Conservation (phyloP, 257 asterid species). For the Solanum microdontum region DNA sequence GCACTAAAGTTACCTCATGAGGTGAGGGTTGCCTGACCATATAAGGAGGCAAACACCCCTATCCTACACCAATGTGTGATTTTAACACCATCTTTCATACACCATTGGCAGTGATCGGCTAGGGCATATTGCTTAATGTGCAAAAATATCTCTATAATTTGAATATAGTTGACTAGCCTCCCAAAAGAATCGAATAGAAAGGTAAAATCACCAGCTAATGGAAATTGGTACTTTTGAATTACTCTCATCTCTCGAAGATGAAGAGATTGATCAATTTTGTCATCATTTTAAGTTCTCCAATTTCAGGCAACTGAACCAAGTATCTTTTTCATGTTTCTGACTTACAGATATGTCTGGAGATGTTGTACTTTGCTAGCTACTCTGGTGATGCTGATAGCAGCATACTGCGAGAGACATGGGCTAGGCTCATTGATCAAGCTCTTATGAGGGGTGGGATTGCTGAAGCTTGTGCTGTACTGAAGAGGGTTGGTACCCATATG, state of each 20-base stretch:
- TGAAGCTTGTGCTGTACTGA: constrained; percentile 83
- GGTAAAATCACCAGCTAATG: neutral
- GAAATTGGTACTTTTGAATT: neutral
- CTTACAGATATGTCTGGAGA: constrained; percentile 76
- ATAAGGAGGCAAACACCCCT: neutral
- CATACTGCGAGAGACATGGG: constrained; percentile 89
- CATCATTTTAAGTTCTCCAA: neutral
- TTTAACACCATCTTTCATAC: neutral
- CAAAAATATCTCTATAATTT: neutral
- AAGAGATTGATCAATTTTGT: neutral
- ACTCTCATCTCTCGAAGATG: neutral
- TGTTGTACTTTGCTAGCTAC: constrained; percentile 92
- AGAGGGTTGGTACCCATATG: constrained; percentile 75
- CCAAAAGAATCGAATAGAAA: neutral
- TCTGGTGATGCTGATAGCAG: constrained; percentile 94
- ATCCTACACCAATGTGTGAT: neutral
- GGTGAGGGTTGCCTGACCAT: neutral
- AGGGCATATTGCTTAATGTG: neutral
- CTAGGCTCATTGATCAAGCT: constrained; percentile 90
- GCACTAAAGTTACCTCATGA: neutral
- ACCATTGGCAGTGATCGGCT: neutral
- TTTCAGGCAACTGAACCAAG: neutral
- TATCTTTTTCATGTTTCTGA: neutral
- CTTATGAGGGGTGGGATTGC: constrained; percentile 85
- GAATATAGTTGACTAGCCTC: neutral